Base-by-base conservation (phyloP, 345 rosid species). In the Pistacia atlantica region DNA sequence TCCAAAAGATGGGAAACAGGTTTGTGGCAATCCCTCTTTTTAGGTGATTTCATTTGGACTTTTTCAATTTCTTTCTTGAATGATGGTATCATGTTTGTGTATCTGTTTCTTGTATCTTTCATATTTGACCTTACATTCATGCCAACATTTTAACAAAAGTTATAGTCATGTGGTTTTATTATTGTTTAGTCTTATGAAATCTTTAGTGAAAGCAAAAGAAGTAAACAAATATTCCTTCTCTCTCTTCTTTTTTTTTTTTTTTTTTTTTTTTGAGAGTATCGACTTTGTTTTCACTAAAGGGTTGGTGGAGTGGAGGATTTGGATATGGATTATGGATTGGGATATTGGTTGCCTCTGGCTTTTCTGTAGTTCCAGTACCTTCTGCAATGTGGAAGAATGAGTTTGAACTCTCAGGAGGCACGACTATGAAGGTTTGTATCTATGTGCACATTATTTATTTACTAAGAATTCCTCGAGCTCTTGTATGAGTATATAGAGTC, bases 291-390 rank as follows among this genome's bases (percentile, higher is more conserved):
- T 79, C 35, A 59, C 73, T 82, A 74, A 65, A 93, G 98, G 98
- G 99, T 65, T 93, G 99, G 98, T 95, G 96, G 87, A 87, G 89
- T 60, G 96, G 98, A 80, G 99, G 97, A 78, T 95, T 91, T 80
- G 91, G 90, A 31, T 95, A 89, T 82, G 97, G 99, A 55, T 82
- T 93, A 78, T 95, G 98, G 98, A 87, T 95, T 55, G 98, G 99
- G 72, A 78, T 86, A 79, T 88, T 95, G 38, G 94, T 93, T 83
- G 93, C 98, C 33, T 93, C 97, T 0, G 96, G 99, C 3, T 90
- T 90, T 80, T 86, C 96, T 18, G 98, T 95, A 18, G 87, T 93
- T 82, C 97, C 98, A 16, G 88, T 95, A 33, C 76, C 99, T 76
- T 87, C 99, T 80, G 20, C 67, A 1, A 42, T 78, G 13, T 95